Evolutionary conservation across 2,329 filamentous ascomycete species (phyloP).

Genomic region (Neobulgaria alba): DNA sequence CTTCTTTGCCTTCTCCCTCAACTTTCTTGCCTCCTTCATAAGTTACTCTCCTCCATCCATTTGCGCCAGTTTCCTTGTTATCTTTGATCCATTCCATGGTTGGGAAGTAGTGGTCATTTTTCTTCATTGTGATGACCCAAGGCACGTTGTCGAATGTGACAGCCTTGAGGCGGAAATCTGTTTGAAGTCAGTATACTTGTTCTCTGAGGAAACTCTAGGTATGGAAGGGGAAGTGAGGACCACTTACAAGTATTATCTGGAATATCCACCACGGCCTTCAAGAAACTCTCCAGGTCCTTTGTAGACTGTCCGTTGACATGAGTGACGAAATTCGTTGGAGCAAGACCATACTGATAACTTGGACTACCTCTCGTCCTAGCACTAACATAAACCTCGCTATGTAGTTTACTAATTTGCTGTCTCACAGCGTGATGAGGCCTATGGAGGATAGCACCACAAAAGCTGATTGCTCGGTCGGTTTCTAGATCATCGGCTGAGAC

Average conservation of each 20-base stretch:
- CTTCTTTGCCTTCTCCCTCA: conserved; percentile 41
- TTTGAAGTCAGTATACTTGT: conserved; percentile 11
- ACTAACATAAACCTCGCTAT: conserved; percentile 93
- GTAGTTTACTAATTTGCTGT: conserved; percentile 93
- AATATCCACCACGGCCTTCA: conserved; percentile 75
- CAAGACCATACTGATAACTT: conserved; percentile 81
- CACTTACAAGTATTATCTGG: conserved; percentile 82
- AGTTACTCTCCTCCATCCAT: conserved; percentile 53
- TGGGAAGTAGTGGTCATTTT: conserved; percentile 93
- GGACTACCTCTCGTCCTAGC: conserved; percentile 76
- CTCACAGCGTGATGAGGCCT: conserved; percentile 91
- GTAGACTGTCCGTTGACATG: conserved; percentile 88
- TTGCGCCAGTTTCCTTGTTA: conserved; percentile 21
- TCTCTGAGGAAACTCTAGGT: too few relatives aligned
- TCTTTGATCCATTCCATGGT: conserved; percentile 65
- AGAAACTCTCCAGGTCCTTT: conserved; percentile 70
- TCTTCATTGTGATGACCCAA: conserved; percentile 99
- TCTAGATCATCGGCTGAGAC: conserved; percentile 85
- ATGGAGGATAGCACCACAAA: conserved; percentile 91
- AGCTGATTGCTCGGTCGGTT: conserved; percentile 83
- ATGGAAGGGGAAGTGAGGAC: background rate
- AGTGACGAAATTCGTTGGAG: conserved; percentile 95
- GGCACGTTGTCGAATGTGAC: conserved; percentile 98
- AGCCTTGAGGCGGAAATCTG: conserved; percentile 90
- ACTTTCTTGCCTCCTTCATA: conserved; percentile 49